A percentile compares a stretch with the other conserved stretches of the same genome.
phyloP scores from a whole-genome alignment of 2,329 filamentous ascomycete genomes.

The Xylariaceae sp. region DNA sequence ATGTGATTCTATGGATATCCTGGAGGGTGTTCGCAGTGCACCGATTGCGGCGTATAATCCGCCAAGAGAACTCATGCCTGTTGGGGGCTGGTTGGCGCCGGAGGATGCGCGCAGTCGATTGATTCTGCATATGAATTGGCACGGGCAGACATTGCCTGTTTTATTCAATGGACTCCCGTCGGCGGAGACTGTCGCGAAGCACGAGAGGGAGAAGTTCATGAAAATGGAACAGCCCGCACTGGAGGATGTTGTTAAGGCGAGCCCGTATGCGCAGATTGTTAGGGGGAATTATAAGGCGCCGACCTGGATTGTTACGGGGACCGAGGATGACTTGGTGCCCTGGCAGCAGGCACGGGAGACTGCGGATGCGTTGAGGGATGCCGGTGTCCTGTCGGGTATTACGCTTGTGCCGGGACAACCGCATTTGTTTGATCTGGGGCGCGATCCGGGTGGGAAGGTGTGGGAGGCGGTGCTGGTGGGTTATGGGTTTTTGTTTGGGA shows the following conservation, averaged over 20 bases:
- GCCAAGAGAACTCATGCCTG: background rate
- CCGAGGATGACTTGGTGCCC: conserved; percentile 28
- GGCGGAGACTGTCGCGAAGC: background rate
- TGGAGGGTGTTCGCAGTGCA: background rate
- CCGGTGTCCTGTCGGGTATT: conserved; percentile 12
- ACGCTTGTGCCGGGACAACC: conserved; percentile 11
- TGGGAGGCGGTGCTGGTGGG: conserved; percentile 13
- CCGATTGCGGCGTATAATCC: conserved; percentile 17
- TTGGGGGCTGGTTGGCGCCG: conserved; percentile 23
- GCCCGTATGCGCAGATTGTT: conserved; percentile 26
- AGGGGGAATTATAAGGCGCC: conserved; percentile 26
- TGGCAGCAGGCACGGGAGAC: conserved; percentile 24
- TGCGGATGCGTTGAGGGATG: conserved; percentile 17
- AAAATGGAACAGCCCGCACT: conserved; percentile 5
- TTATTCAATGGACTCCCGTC: conserved; percentile 29
- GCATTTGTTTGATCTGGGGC: conserved; percentile 13
- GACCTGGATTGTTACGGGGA: conserved; percentile 31
- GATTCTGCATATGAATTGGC: conserved; percentile 40
- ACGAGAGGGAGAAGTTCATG: background rate
- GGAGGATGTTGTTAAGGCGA: conserved; percentile 18
- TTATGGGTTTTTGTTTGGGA: conserved; percentile 5
- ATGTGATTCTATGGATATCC: background rate
- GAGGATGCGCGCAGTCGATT: conserved; percentile 36
- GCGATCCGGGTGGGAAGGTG: conserved; percentile 7
- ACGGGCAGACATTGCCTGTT: conserved; percentile 34